Evolutionary conservation across 805 yeast species (phyloP).

Genomic region (Kodamaea leandrae): DNA sequence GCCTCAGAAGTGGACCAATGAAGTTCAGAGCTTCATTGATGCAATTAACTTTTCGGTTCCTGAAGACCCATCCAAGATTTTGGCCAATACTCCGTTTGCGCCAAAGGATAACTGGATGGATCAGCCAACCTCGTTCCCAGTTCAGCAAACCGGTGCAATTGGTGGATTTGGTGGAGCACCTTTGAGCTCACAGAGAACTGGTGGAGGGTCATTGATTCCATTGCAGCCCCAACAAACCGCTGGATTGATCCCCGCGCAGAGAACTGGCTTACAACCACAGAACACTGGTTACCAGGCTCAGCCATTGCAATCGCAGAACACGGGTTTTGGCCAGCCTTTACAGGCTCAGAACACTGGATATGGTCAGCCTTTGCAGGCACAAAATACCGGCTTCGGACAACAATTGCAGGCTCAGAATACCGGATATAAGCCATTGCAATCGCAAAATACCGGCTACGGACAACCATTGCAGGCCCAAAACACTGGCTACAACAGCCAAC

Average conservation of each 20-base stretch:
- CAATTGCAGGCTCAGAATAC: slow-evolving; percentile 23
- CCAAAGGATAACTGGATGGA: slow-evolving; percentile 28
- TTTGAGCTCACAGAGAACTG: slow-evolving; percentile 41
- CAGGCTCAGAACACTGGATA: slow-evolving; percentile 41
- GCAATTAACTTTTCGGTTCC: slow-evolving; percentile 79
- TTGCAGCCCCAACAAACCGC: slow-evolving; percentile 72
- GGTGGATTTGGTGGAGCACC: slow-evolving; percentile 22
- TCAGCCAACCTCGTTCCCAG: slow-evolving; percentile 1
- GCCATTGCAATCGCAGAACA: slow-evolving; percentile 39
- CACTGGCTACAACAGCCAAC: slow-evolving; percentile 18
- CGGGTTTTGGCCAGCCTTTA: slow-evolving; percentile 28
- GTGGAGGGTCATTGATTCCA: slow-evolving; percentile 44
- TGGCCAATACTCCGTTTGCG: slow-evolving; percentile 47
- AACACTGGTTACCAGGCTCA: slow-evolving; percentile 31
- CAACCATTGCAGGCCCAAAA: slow-evolving; percentile 26
- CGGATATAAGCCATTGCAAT: slow-evolving; percentile 19
- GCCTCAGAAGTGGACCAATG: slow-evolving; percentile 73
- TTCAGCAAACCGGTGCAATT: background rate
- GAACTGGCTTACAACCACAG: slow-evolving; percentile 32
- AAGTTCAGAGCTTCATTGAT: slow-evolving; percentile 86
- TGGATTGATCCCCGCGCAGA: slow-evolving; percentile 50
- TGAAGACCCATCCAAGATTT: slow-evolving; percentile 45
- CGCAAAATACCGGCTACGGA: slow-evolving; percentile 39
- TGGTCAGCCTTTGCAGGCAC: slow-evolving; percentile 30
- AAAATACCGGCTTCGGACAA: slow-evolving; percentile 35